Conservation (phyloP, 331 rosid genomes). For the Quercus lobata region DNA sequence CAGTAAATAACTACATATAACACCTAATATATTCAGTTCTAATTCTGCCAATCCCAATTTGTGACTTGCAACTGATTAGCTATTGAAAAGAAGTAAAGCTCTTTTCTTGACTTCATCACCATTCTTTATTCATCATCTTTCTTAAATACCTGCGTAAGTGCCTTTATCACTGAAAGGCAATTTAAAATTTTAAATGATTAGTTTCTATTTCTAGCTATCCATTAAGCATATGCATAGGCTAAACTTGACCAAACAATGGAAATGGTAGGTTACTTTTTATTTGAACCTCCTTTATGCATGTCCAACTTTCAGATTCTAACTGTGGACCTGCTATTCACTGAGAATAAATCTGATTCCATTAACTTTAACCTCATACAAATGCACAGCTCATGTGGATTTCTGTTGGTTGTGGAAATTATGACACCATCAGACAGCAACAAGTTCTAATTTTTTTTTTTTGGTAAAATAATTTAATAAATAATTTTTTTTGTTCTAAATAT, state of each 20-base stretch:
- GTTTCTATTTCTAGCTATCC: not conserved
- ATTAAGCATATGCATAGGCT: not conserved
- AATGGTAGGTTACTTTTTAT: not conserved
- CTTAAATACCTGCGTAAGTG: not conserved
- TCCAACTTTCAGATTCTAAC: not conserved
- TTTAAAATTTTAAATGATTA: not conserved
- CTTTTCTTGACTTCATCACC: not conserved
- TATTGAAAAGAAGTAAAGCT: not conserved
- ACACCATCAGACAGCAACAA: not conserved
- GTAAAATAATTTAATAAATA: too few relatives aligned
- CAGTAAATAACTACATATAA: not conserved
- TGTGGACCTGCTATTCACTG: not conserved
- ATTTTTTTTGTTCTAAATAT: too few relatives aligned
- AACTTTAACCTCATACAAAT: not conserved
- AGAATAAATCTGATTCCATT: not conserved
- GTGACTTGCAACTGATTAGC: not conserved
- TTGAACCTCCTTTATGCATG: not conserved
- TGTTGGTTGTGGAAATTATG: not conserved
- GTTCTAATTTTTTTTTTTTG: not conserved
- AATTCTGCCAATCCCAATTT: not conserved
- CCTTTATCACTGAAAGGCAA: too few relatives aligned
- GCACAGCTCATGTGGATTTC: not conserved
- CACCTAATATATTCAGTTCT: not conserved
- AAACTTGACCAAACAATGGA: not conserved
- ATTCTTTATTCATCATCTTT: not conserved